Base-by-base conservation (phyloP, 2,329 filamentous ascomycete species). In the Drechslera avenae region DNA sequence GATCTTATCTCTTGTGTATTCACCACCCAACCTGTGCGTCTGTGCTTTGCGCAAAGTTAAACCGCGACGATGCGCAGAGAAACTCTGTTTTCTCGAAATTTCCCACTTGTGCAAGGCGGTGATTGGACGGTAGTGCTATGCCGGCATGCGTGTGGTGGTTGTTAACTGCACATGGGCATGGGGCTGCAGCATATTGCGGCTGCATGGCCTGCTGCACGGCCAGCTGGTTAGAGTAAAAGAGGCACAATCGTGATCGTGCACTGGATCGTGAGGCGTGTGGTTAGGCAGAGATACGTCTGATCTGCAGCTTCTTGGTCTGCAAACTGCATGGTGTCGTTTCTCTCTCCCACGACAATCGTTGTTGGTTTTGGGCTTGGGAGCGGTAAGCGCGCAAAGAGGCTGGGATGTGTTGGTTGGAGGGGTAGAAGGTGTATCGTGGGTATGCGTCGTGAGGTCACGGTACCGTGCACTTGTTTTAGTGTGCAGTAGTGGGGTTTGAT, bases 371-470 rank as follows among this genome's bases (percentile, higher is more conserved):
- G 33, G 36, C 3, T 32, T 43, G n/a, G 30, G 45, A 19, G 50
- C 50, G 50, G 50, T 52, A 52, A 49, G 50, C 50, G 50, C 50
- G 50, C 45, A 35, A 52, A 31, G 19, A 40, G 35, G 33, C 26
- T 28, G 41, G 43, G 16, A 44, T 35, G 36, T 36, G 17, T 23
- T 34, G 42, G 21, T 26, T 48, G 49, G 49, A 43, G 44, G 49
- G 49, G 49, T 52, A 43, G 13, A 26, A 17, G 32, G n/a, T 13
- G 26, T 48, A 48, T 48, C 34, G 50, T 33, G 37, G 28, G 43
- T 31, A 47, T 48, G 50, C 37, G 50, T 30, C 50, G 32, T 52
- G 49, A 52, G 49, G 49, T 52, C 49, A 52, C 49, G 49, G 33
- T 35, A 47, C 43, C 37, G 45, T 26, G 39, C 19, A 33, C 44